Conservation (phyloP, 371 early-diverging fungal genomes). For the Funneliformis caledonium region DNA sequence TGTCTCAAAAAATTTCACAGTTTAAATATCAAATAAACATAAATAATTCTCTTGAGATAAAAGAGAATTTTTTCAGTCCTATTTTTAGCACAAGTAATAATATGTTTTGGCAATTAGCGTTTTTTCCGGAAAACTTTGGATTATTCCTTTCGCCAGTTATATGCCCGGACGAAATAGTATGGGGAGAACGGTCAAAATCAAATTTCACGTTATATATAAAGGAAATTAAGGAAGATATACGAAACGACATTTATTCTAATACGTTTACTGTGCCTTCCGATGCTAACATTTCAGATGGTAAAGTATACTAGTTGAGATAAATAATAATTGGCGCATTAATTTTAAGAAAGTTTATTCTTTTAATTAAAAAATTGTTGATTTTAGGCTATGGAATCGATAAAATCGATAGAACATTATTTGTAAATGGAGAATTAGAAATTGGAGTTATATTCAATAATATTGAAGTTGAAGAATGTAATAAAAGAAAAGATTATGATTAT, state of each 20-base stretch:
- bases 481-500: not conserved
- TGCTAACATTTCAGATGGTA: not conserved
- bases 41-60: not conserved
- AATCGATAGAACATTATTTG: not conserved
- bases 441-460: conserved; percentile 8
- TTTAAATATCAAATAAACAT: not conserved
- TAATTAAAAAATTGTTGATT: too few species aligned
- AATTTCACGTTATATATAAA: not conserved
- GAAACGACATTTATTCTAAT: not conserved
- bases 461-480: not conserved
- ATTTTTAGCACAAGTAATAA: not conserved
- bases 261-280: not conserved
- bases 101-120: conserved; percentile 1
- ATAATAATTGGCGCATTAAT: too few species aligned
- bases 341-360: too few species aligned
- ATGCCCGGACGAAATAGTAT: not conserved
- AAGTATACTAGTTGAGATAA: not conserved
- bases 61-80: not conserved
- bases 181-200: not conserved
- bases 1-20: not conserved
- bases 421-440: not conserved
- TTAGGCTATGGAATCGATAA: not conserved
- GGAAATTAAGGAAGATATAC: not conserved
- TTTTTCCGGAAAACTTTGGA: not conserved
- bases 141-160: not conserved